phyloP scores from a whole-genome alignment of 73 alveolate genomes.

The Effrenium voratum region DNA sequence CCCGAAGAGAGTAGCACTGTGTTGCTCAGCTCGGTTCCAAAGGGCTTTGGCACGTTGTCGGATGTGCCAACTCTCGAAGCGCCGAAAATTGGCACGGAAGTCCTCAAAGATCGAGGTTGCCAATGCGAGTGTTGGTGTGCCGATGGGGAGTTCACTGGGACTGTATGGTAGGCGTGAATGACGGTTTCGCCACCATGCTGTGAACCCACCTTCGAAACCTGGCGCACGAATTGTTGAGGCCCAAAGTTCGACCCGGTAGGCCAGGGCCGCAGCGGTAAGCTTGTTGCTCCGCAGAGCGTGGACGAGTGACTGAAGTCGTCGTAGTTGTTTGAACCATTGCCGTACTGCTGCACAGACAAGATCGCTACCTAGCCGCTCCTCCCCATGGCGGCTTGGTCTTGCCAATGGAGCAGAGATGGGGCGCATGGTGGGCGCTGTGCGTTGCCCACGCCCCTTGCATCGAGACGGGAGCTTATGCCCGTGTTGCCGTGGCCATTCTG shows the following conservation, averaged over 20 bases:
- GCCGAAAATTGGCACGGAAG: not conserved
- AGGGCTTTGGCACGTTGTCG: not conserved
- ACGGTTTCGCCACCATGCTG: not conserved
- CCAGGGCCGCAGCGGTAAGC: not conserved
- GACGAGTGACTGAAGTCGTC: not conserved
- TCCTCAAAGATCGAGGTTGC: not conserved
- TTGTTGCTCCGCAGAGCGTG: not conserved
- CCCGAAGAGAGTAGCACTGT: not conserved
- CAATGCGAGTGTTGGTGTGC: not conserved
- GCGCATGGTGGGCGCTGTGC: not conserved
- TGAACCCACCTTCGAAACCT: not conserved
- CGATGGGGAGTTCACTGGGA: not conserved
- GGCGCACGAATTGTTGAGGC: not conserved
- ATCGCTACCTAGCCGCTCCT: not conserved
- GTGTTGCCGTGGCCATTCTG: not conserved
- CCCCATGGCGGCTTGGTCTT: not conserved
- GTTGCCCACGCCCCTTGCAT: not conserved
- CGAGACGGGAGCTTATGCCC: not conserved
- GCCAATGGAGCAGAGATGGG: not conserved
- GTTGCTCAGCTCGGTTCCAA: not conserved
- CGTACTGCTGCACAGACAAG: not conserved
- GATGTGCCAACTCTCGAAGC: slow-evolving; percentile 2
- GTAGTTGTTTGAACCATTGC: not conserved
- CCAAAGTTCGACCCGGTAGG: not conserved
- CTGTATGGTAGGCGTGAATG: no score